Conservation (phyloP, 2,329 filamentous ascomycete genomes). For the Teratosphaeria zuluensis region DNA sequence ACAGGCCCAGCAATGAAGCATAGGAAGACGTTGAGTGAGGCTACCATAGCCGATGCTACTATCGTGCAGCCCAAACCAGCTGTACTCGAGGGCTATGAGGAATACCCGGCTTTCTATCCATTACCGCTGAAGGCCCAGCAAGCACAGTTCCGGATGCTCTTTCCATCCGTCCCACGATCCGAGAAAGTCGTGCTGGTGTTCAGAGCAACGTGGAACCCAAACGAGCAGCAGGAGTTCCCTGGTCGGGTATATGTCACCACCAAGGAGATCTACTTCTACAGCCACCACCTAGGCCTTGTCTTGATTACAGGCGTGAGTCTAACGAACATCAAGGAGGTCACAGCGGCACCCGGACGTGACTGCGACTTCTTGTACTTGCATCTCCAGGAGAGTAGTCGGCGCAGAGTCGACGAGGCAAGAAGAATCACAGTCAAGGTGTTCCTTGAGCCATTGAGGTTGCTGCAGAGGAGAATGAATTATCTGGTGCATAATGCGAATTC, state of each 20-base stretch:
- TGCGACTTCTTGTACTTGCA: conserved; percentile 91
- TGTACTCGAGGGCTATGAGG: conserved; percentile 34
- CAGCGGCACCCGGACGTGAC: conserved; percentile 76
- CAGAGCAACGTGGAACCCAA: conserved; percentile 77
- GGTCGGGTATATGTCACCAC: conserved; percentile 82
- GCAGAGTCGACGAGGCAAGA: conserved; percentile 54
- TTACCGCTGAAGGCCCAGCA: conserved; percentile 65
- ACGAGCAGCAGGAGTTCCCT: conserved; percentile 66
- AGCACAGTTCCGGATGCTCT: conserved; percentile 84
- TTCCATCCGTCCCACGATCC: conserved; percentile 65
- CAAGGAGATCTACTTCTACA: conserved; percentile 89
- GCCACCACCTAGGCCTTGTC: conserved; percentile 84
- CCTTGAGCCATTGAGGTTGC: conserved; percentile 71
- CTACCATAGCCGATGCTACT: conserved; percentile 2
- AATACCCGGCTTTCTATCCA: conserved; percentile 69
- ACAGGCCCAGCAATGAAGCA: conserved; percentile 7
- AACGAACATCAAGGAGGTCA: conserved; percentile 74
- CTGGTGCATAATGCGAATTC: conserved; percentile 71
- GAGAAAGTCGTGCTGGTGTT: conserved; percentile 89
- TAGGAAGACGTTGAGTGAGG: conserved; percentile 23
- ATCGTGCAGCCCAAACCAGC: not conserved
- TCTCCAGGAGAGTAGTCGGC: conserved; percentile 43
- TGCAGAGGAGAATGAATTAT: conserved; percentile 76
- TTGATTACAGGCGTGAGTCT: conserved; percentile 71
- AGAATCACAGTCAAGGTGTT: conserved; percentile 87